phyloP scores from a whole-genome alignment of 306 rosid species.

The Dryas octopetala region DNA sequence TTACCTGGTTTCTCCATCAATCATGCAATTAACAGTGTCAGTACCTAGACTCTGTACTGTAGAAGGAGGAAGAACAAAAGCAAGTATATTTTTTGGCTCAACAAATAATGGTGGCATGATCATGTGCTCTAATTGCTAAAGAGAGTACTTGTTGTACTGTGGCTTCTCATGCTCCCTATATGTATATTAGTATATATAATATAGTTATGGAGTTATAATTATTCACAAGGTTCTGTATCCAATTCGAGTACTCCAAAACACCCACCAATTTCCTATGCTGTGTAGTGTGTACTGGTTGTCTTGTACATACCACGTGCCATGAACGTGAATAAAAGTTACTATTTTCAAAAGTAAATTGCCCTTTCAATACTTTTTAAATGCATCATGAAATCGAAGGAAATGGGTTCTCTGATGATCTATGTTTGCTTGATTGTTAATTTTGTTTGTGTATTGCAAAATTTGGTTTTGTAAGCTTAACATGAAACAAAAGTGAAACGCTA shows the following conservation, averaged over 20 bases:
- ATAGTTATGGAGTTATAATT: background rate
- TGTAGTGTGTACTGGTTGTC: background rate
- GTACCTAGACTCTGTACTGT: background rate
- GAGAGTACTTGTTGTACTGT: background rate
- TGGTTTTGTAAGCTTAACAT: background rate
- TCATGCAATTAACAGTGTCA: background rate
- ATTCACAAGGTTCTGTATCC: background rate
- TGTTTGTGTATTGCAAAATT: too few species aligned
- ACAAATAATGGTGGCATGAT: background rate
- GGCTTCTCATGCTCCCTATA: background rate
- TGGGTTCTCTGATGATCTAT: too few species aligned
- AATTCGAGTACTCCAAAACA: background rate
- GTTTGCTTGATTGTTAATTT: too few species aligned
- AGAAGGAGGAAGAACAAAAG: background rate
- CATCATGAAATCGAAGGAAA: too few species aligned
- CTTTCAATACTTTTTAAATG: background rate
- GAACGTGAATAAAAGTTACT: conserved; percentile 14
- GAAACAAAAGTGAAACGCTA: background rate
- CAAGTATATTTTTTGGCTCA: background rate
- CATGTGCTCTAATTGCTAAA: too few species aligned
- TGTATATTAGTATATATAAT: background rate
- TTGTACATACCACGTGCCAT: conserved; percentile 15
- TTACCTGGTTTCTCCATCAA: background rate
- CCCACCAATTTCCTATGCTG: background rate
- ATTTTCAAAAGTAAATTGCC: background rate